Conservation (phyloP, 2,329 filamentous ascomycete species). For the Beauveria bassiana region DNA sequence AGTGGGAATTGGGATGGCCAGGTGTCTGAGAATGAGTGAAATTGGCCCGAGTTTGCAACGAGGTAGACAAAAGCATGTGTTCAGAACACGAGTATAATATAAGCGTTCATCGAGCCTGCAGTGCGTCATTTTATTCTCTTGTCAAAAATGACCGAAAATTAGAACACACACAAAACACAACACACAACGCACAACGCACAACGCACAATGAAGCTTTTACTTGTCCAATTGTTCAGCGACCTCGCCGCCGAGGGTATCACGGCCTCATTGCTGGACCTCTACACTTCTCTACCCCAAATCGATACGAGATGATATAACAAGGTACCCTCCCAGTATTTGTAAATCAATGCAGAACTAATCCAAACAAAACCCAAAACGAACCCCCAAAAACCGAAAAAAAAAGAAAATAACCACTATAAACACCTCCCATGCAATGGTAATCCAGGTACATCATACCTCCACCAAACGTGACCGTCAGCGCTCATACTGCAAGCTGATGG, state of each 20-base stretch:
- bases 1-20: too few species aligned
- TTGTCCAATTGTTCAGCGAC: constrained; percentile 6
- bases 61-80: neutral
- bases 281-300: neutral
- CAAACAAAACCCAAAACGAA: neutral
- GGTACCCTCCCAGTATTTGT: neutral
- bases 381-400: neutral
- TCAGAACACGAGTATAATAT: neutral
- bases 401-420: constrained; percentile 17
- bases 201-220: neutral
- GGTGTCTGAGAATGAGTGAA: too few species aligned
- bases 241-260: constrained; percentile 2
- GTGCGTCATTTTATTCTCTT: neutral
- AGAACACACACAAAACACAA: neutral
- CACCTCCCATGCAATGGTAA: constrained; percentile 9
- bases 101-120: neutral
- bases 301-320: neutral
- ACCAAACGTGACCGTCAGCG: neutral
- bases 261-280: neutral
- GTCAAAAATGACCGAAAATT: neutral
- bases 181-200: neutral
- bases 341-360: neutral
- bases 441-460: neutral
- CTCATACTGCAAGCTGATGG: constrained; percentile 46
- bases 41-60: neutral